Evolutionary conservation across 345 rosid genomes (phyloP).

Genomic region (Geranium brycei): DNA sequence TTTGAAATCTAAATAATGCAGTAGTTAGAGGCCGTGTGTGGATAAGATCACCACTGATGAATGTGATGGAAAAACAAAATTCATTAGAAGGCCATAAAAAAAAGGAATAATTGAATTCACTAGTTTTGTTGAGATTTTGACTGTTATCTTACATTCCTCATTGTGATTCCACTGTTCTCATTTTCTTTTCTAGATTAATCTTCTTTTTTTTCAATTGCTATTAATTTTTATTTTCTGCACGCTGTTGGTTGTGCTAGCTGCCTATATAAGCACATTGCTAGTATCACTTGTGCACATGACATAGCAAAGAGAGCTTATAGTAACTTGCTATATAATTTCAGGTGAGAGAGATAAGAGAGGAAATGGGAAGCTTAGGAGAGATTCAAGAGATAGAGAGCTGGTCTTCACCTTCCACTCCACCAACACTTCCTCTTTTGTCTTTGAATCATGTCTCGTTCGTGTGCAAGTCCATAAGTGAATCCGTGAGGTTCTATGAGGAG

Average conservation of each 20-base stretch:
- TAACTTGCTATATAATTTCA: background rate
- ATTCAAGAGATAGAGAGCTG: constrained; percentile 14
- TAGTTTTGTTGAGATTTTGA: background rate
- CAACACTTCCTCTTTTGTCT: constrained; percentile 19
- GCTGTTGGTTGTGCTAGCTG: background rate
- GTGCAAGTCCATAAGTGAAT: constrained; percentile 23
- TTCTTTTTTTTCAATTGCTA: no score
- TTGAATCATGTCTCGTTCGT: constrained; percentile 37
- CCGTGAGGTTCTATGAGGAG: constrained; percentile 30
- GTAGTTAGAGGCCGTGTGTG: no score
- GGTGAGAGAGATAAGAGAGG: background rate
- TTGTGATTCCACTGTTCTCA: background rate
- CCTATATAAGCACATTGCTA: background rate
- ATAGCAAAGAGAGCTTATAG: background rate
- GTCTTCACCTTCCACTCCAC: background rate
- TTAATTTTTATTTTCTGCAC: background rate
- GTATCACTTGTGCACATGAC: background rate
- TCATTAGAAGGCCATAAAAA: no score
- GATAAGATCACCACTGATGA: no score
- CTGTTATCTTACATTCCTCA: background rate
- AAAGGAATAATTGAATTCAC: no score
- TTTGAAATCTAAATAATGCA: no score
- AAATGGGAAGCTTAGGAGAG: background rate
- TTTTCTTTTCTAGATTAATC: background rate
- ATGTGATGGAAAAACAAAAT: background rate